These are phyloP conservation scores for Aureobasidium uvarum DNA, from an alignment of 2,329 filamentous ascomycete genomes.

Conservation along the genomic window DNA sequence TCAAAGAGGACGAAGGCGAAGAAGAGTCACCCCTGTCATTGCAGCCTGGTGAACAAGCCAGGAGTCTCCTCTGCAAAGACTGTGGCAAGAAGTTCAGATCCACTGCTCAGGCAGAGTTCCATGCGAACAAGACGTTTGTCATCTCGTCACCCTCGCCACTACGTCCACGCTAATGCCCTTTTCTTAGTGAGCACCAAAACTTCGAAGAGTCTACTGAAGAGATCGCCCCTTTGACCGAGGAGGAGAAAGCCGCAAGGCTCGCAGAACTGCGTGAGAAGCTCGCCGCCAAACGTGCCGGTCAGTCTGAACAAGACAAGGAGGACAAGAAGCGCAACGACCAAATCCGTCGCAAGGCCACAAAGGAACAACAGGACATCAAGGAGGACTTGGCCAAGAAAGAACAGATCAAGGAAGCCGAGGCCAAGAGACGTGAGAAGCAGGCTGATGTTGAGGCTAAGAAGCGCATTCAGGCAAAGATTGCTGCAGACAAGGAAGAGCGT, in stretches of 20 bases:
- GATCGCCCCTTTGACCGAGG: slow-evolving; percentile 83
- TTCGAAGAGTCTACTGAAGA: slow-evolving; percentile 94
- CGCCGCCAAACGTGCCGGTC: slow-evolving; percentile 66
- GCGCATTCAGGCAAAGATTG: slow-evolving; percentile 88
- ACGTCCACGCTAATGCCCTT: slow-evolving; percentile 11
- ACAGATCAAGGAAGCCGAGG: slow-evolving; percentile 83
- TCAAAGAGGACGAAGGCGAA: slow-evolving; percentile 53
- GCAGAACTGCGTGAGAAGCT: slow-evolving; percentile 70
- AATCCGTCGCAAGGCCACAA: slow-evolving; percentile 81
- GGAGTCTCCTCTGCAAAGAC: slow-evolving; percentile 88
- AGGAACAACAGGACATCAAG: slow-evolving; percentile 83
- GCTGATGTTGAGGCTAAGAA: slow-evolving; percentile 84
- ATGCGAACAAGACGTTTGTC: slow-evolving; percentile 77
- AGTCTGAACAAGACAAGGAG: slow-evolving; percentile 71
- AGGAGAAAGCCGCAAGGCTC: slow-evolving; percentile 81
- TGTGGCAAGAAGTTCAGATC: slow-evolving; percentile 89
- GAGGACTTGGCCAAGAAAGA: slow-evolving; percentile 86
- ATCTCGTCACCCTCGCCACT: neutral
- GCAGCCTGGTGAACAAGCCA: slow-evolving; percentile 67
- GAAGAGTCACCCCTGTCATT: slow-evolving; percentile 58
- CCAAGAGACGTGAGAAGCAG: slow-evolving; percentile 83
- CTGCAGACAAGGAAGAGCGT: slow-evolving; percentile 88
- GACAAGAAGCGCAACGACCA: slow-evolving; percentile 83
- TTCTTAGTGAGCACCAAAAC: slow-evolving; percentile 70
- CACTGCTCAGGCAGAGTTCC: slow-evolving; percentile 78